A percentile compares a stretch with the other conserved stretches of the same genome.
phyloP scores from a whole-genome alignment of 768 basidiomycete species.

The Leccinum olivaceopallidum region DNA sequence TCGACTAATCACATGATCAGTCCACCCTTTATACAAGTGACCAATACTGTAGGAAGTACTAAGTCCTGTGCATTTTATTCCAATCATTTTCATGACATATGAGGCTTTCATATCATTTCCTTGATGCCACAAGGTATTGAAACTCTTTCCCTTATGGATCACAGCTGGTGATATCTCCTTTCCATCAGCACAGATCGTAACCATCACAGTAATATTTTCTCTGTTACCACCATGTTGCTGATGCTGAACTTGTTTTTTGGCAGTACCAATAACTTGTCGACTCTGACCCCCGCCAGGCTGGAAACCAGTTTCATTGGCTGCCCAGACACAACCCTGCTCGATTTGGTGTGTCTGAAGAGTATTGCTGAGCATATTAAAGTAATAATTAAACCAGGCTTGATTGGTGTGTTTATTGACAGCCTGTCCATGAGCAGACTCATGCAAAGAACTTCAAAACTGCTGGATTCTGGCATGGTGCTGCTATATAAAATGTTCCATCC shows the following conservation, averaged over 20 bases:
- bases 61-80: too few relatives aligned
- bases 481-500: neutral
- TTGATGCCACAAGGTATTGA: slow-evolving; percentile 20
- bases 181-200: slow-evolving; percentile 45
- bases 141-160: slow-evolving; percentile 31
- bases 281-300: slow-evolving; percentile 4
- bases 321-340: slow-evolving; percentile 14
- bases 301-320: slow-evolving; percentile 21
- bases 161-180: slow-evolving; percentile 37
- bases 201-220: slow-evolving; percentile 33
- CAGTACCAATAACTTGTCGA: slow-evolving; percentile 7
- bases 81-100: slow-evolving; percentile 8
- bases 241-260: slow-evolving; percentile 13
- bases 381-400: slow-evolving; percentile 20
- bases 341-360: slow-evolving; percentile 12
- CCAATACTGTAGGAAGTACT: slow-evolving; percentile 7
- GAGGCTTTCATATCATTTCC: slow-evolving; percentile 19
- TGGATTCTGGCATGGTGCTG: neutral
- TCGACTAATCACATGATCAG: slow-evolving; percentile 27
- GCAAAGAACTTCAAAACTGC: neutral
- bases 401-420: slow-evolving; percentile 41
- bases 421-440: slow-evolving; percentile 14
- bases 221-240: slow-evolving; percentile 19
- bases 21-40: slow-evolving; percentile 30
- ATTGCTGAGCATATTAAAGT: slow-evolving; percentile 33